These are phyloP conservation scores for Aureobasidium sp. DNA, from an alignment of 2,329 filamentous ascomycete species.

Conservation along the genomic window DNA sequence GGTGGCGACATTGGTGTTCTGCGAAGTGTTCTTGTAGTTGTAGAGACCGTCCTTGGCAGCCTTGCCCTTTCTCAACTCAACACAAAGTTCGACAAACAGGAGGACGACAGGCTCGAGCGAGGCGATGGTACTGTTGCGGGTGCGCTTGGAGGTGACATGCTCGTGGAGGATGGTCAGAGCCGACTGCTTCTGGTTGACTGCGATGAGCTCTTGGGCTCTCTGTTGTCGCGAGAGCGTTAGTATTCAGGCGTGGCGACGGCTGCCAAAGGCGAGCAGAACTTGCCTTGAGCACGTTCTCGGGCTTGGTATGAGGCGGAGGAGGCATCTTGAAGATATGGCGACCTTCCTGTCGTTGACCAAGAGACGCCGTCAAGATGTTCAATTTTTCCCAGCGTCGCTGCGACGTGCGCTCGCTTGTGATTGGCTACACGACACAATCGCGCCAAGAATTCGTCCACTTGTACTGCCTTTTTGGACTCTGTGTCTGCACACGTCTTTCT, in stretches of 20 bases:
- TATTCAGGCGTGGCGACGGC: constrained; percentile 13
- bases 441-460: constrained; percentile 1
- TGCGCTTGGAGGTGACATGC: constrained; percentile 97
- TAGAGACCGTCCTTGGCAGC: constrained; percentile 97
- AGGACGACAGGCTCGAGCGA: constrained; percentile 98
- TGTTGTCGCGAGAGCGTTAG: constrained; percentile 27
- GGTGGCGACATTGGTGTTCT: constrained; percentile 96
- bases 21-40: constrained; percentile 99
- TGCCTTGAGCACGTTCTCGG: constrained; percentile 94
- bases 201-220: constrained; percentile 97
- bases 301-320: constrained; percentile 93
- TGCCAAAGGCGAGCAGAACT: constrained; percentile 21
- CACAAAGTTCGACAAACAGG: constrained; percentile 90
- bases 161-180: constrained; percentile 94
- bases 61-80: constrained; percentile 97
- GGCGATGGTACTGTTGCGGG: constrained; percentile 91
- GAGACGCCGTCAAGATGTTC: constrained; percentile 10
- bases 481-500: background rate
- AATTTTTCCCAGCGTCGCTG: constrained; percentile 9
- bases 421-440: background rate
- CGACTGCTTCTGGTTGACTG: constrained; percentile 85
- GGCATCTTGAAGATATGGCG: constrained; percentile 56
- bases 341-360: constrained; percentile 12
- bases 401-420: constrained; percentile 10
- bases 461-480: background rate